phyloP scores from a whole-genome alignment of 2,329 filamentous ascomycete species.

The Penicillium occitanis region DNA sequence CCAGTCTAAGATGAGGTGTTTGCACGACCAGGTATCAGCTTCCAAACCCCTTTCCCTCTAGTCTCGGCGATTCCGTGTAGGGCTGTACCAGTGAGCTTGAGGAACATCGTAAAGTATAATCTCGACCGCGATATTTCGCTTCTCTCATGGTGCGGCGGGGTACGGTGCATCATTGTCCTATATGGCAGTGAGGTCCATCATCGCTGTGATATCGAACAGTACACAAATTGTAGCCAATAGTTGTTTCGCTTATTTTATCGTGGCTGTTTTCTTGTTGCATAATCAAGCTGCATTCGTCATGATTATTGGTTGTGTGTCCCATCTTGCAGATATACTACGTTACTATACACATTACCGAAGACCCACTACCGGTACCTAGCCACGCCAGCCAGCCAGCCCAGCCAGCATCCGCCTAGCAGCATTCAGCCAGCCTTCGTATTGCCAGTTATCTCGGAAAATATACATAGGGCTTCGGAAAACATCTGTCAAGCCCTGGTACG shows the following conservation, averaged over 20 bases:
- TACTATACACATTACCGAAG: neutral
- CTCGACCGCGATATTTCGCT: neutral
- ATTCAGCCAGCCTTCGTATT: neutral
- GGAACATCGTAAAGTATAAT: neutral
- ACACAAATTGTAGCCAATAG: neutral
- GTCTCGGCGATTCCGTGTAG: neutral
- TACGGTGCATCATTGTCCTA: neutral
- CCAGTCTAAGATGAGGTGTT: neutral
- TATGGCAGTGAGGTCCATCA: neutral
- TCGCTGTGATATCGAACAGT: neutral
- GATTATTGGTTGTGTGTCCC: neutral
- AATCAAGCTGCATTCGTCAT: neutral
- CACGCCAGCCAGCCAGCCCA: neutral
- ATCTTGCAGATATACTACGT: neutral
- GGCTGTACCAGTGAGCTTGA: neutral
- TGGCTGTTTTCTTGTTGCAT: neutral
- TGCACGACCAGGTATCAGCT: neutral
- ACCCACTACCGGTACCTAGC: neutral
- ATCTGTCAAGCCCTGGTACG: neutral
- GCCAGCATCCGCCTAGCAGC: neutral
- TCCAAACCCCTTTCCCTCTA: neutral
- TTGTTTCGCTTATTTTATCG: neutral
- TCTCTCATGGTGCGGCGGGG: neutral
- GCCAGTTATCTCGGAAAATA: neutral
- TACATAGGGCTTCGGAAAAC: neutral